Evolutionary conservation across 1,284 basidiomycete genomes (phyloP), one percentile per base, ranked within the genome.

Genomic region (Leccinum holopus): DNA sequence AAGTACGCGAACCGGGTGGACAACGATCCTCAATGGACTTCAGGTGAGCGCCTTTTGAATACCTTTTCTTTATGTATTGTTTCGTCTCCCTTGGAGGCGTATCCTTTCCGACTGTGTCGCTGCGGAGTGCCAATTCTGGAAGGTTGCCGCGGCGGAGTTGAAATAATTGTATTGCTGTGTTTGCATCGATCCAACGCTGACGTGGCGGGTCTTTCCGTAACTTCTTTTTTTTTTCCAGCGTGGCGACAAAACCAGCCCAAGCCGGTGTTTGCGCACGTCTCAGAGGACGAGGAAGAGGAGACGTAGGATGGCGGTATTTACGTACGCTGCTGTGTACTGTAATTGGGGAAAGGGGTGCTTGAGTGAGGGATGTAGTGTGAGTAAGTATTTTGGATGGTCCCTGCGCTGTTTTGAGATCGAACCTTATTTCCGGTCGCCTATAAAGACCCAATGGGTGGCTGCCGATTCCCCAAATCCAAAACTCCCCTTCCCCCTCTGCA

Each of bases 1-100:
- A 95, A 90, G 78, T 98, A 97, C 71, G 97, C 96, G 21, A 80
- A 88, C 25, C 75, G 80, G 67, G 88, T 88, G 69, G 86, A 93
- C 33, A 79, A 83, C 63, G 88, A 95, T 73, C 91, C 90, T 56
- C 83, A 87, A 69, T 95, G 90, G 88, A 95, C 93, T 35, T 78
- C 77, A 77, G 92, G 92, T 90, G 77, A 81, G 89, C 80, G 58
- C 32, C 58, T 21, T 47, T 47, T 47, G 44, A 28, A n/a, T 18
- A 55, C 11, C 32, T 55, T 62, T 57, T 66, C 67, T 7, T 47
- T 21, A 18, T 21, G 11, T 21, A 7, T 49, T 49, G n/a, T 49
- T 49, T 12, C 58, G 60, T 52, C 54, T 69, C 61, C 58, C 41
- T 55, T 63, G 25, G 61, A 51, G 57, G 59, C 39, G 57, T 25